A percentile compares a stretch with the other conserved stretches of the same genome.
Evolutionary conservation across 2,329 filamentous ascomycete species (phyloP).

Genomic region (Cercospora janseana): DNA sequence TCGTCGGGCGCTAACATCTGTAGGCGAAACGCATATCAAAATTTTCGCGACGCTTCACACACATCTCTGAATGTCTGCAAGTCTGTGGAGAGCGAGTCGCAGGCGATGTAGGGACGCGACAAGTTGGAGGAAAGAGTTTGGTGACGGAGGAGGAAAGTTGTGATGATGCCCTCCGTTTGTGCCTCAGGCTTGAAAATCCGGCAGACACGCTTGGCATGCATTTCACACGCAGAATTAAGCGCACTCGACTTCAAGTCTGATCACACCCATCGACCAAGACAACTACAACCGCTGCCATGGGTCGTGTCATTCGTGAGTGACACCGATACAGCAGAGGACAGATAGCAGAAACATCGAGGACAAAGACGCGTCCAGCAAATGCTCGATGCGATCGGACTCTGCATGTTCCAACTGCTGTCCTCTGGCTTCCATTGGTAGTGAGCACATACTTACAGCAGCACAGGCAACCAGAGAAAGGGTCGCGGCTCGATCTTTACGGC

Average conservation of each 20-base stretch:
- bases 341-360: constrained; percentile 6
- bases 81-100: neutral
- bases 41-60: neutral
- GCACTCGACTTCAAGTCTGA: constrained; percentile 4
- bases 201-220: constrained; percentile 4
- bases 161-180: neutral
- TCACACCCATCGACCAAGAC: constrained; percentile 19
- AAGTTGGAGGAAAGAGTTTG: neutral
- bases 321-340: constrained; percentile 8
- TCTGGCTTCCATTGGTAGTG: constrained; percentile 5
- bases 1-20: neutral
- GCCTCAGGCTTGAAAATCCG: constrained; percentile 5
- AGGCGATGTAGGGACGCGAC: neutral
- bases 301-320: constrained; percentile 21
- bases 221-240: constrained; percentile 10
- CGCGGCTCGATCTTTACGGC: constrained; percentile 73
- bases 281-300: constrained; percentile 16
- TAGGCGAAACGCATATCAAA: constrained; percentile 1
- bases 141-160: constrained; percentile 11
- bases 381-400: constrained; percentile 5
- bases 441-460: constrained; percentile 43
- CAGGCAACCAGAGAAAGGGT: constrained; percentile 73
- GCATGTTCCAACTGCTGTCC: constrained; percentile 4
- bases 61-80: neutral
- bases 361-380: constrained; percentile 2